These are phyloP conservation scores for Alternaria incomplexa DNA, from an alignment of 2,329 filamentous ascomycete species.

Conservation along the genomic window DNA sequence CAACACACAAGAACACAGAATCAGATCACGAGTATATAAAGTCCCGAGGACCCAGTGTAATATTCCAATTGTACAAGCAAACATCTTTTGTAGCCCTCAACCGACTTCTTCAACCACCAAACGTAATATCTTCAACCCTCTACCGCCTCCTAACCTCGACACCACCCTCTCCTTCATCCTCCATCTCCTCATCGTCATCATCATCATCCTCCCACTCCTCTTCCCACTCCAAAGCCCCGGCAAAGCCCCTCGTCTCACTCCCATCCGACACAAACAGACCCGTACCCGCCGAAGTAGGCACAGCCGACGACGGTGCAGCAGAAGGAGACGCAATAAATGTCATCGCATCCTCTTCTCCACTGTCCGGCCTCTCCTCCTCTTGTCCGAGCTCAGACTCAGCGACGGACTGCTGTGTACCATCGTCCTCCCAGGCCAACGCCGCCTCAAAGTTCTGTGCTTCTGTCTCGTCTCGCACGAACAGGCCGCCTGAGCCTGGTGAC, in stretches of 20 bases:
- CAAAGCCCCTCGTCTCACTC: background rate
- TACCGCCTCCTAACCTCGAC: background rate
- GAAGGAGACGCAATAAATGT: background rate
- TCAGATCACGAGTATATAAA: background rate
- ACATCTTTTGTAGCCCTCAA: too few relatives aligned
- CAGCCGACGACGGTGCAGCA: background rate
- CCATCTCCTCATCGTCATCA: background rate
- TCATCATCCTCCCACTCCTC: background rate
- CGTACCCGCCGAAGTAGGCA: background rate
- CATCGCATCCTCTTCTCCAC: background rate
- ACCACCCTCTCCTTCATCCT: background rate
- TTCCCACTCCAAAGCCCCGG: background rate
- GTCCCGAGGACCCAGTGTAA: background rate
- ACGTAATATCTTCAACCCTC: background rate
- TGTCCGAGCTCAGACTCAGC: background rate
- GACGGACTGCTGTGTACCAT: background rate
- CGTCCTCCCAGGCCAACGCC: background rate
- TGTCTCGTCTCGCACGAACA: background rate
- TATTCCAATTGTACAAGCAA: too few relatives aligned
- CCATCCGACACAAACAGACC: background rate
- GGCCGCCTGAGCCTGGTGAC: background rate
- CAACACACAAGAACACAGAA: background rate
- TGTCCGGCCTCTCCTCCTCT: background rate
- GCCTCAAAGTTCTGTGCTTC: background rate
- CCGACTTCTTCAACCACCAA: background rate